A percentile compares a stretch with the other conserved stretches of the same genome.
Conservation (phyloP, 2,329 filamentous ascomycete species). For the Cryphonectria radicalis region DNA sequence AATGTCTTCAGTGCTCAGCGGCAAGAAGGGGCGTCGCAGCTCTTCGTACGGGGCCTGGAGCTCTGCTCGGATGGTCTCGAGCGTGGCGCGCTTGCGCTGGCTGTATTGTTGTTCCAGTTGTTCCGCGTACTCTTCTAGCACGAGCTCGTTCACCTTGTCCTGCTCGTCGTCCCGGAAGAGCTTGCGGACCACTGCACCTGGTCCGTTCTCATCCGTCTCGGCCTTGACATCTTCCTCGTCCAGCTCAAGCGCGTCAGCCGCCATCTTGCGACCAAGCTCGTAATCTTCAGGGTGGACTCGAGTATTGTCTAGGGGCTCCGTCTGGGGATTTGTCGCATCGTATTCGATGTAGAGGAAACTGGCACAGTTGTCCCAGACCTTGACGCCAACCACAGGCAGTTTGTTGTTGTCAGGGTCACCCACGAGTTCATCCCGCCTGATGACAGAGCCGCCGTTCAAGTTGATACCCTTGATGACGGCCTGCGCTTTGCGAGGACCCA, state of each 20-base stretch:
- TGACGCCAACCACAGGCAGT: constrained; percentile 79
- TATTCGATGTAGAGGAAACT: constrained; percentile 93
- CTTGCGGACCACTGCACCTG: constrained; percentile 88
- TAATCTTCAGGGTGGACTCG: constrained; percentile 98
- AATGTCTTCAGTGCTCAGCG: constrained; percentile 74
- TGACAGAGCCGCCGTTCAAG: constrained; percentile 83
- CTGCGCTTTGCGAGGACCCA: constrained; percentile 89
- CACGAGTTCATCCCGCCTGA: constrained; percentile 83
- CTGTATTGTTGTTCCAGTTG: constrained; percentile 92
- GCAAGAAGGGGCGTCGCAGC: constrained; percentile 77
- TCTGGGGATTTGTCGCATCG: constrained; percentile 77
- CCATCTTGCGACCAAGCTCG: constrained; percentile 97
- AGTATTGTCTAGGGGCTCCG: constrained; percentile 94
- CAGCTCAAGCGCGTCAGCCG: constrained; percentile 91
- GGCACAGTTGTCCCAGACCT: constrained; percentile 95
- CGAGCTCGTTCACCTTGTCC: constrained; percentile 93
- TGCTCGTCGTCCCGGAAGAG: constrained; percentile 94
- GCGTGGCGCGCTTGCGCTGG: constrained; percentile 90
- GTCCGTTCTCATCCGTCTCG: constrained; percentile 86
- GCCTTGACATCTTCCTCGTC: constrained; percentile 98
- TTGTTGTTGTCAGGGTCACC: constrained; percentile 83
- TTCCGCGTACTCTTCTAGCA: constrained; percentile 95
- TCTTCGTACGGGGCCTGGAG: constrained; percentile 94
- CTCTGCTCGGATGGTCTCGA: constrained; percentile 95
- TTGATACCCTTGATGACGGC: constrained; percentile 88